Percentiles rank a stretch among this genome's conserved stretches.
Conservation (phyloP, 1,284 basidiomycete genomes). For the Malassezia japonica region DNA sequence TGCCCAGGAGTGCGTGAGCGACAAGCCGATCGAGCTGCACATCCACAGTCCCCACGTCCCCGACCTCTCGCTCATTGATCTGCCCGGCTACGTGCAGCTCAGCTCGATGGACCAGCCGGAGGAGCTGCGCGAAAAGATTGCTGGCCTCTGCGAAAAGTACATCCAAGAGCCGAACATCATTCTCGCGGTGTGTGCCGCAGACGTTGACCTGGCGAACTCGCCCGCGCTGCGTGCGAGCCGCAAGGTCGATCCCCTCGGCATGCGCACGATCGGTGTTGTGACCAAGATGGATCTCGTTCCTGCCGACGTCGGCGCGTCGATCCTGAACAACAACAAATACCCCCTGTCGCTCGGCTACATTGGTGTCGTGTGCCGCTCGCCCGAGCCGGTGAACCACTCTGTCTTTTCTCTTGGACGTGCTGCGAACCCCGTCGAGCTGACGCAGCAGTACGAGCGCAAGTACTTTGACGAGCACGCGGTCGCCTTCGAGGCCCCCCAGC, state of each 20-base stretch:
- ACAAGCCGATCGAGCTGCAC: constrained; percentile 87
- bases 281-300: constrained; percentile 98
- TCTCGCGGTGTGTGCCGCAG: constrained; percentile 91
- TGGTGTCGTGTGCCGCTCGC: constrained; percentile 69
- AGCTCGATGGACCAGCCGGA: constrained; percentile 92
- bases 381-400: constrained; percentile 6
- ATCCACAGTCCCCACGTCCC: constrained; percentile 93
- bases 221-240: constrained; percentile 85
- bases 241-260: constrained; percentile 84
- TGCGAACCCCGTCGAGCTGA: constrained; percentile 56
- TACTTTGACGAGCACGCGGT: constrained; percentile 69
- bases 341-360: constrained; percentile 96
- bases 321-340: constrained; percentile 82
- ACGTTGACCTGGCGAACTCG: constrained; percentile 96
- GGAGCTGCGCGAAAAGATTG: constrained; percentile 82
- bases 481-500: constrained; percentile 56
- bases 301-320: constrained; percentile 68
- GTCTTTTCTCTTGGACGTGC: constrained; percentile 24
- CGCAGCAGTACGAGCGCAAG: constrained; percentile 58
- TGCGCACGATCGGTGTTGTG: constrained; percentile 91
- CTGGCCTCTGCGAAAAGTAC: constrained; percentile 81
- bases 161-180: constrained; percentile 97
- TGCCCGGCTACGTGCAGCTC: constrained; percentile 95
- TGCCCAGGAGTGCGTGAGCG: constrained; percentile 75
- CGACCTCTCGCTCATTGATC: constrained; percentile 89